These are phyloP conservation scores for Syzygium grande DNA, from an alignment of 345 rosid genomes.

Conservation along the genomic window DNA sequence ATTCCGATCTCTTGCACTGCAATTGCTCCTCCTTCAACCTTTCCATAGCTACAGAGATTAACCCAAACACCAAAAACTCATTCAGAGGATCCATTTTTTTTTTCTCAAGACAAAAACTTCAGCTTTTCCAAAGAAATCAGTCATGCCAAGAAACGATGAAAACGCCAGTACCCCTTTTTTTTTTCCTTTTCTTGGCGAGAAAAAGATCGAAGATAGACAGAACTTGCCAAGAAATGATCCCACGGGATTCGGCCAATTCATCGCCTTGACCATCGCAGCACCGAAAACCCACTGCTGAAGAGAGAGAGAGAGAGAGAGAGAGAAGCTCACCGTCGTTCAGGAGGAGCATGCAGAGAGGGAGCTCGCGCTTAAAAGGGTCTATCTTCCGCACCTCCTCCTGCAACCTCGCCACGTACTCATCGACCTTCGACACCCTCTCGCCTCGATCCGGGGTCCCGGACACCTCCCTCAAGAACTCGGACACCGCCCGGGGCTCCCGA, in stretches of 20 bases:
- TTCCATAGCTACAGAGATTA: conserved; percentile 32
- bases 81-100: not conserved
- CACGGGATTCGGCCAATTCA: not conserved
- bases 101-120: not conserved
- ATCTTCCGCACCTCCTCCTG: conserved; percentile 69
- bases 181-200: not conserved
- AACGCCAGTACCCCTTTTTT: not conserved
- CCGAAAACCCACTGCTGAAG: not conserved
- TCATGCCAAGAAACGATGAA: not conserved
- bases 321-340: conserved; percentile 41
- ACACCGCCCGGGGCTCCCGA: conserved; percentile 33
- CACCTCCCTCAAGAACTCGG: conserved; percentile 40
- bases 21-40: conserved; percentile 45
- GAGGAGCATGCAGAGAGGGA: conserved; percentile 72
- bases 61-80: not conserved
- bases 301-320: not conserved
- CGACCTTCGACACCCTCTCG: conserved; percentile 32
- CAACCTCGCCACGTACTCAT: conserved; percentile 38
- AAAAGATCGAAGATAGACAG: not conserved
- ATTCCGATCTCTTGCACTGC: conserved; percentile 20
- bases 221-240: not conserved
- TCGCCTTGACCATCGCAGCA: too few species aligned
- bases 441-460: conserved; percentile 23
- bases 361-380: conserved; percentile 66
- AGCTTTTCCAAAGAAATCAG: not conserved